Base-by-base conservation (phyloP, 2,329 filamentous ascomycete genomes). In the Calonectria honghensis region DNA sequence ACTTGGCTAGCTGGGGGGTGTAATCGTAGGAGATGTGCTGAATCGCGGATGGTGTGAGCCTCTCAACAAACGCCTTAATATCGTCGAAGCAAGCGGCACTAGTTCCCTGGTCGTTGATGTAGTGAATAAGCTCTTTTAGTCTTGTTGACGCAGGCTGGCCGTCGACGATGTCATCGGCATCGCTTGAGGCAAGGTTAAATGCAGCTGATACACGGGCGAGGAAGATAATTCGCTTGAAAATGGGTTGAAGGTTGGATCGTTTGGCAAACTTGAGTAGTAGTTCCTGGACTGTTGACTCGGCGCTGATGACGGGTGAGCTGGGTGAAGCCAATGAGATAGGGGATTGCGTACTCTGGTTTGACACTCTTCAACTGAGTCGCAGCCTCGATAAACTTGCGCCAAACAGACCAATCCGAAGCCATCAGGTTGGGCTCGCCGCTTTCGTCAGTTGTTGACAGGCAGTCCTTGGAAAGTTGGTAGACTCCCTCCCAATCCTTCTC, bases 81-180 rank as follows among this genome's bases (percentile, higher is more conserved):
- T 90, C 89, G 41, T 87, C 85, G 70, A 91, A 90, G 70, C 84
- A 88, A 9, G 85, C 83, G 6, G 83, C 80, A n/a, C 82, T 85
- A 0, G 75, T 75, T n/a, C 80, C 82, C 68, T 87, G 83, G 41
- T 83, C 81, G 2, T 83, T 75, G 27, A 88, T 79, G 57, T 86
- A 86, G 16, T 80, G 78, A 16, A 84, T 71, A 14, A 89, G 73
- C 39, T 85, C 84, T 20, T 73, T 77, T 6, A 86, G 68, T 16
- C 85, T 81, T 16, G 83, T 66, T 1, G 85, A 86, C 0, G 73
- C 70, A 9, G 83, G 82, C 35, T 79, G 68, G 6, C 72, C 78
- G 6, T 83, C 78, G 6, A 52, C 13, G 32, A 84, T 35, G 35
- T 86, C 85, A 1, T 81, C 76, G 0, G 73, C 78, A 11, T 85